Evolutionary conservation across 495 filamentous ascomycete genomes (phyloP).

Genomic region (Halenospora varia): DNA sequence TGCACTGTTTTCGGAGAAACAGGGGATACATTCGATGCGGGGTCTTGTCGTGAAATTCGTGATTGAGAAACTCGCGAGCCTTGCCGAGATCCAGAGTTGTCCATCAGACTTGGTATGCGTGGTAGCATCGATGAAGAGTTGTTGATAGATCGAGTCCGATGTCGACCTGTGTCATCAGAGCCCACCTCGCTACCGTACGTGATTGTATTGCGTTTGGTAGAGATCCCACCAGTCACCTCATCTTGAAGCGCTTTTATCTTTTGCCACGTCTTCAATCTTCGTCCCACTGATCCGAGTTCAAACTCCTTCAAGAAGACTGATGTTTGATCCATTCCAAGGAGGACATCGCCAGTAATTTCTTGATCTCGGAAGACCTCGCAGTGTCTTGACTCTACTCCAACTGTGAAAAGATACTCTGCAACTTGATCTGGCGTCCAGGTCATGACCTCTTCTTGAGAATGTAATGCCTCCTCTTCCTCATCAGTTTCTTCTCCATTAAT

Average conservation of each 20-base stretch:
- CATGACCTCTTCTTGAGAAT: constrained; percentile 61
- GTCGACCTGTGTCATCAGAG: constrained; percentile 36
- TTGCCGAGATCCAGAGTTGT: constrained; percentile 30
- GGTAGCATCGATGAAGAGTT: constrained; percentile 51
- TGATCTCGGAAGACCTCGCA: constrained; percentile 94
- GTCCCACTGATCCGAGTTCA: constrained; percentile 85
- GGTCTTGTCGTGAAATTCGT: constrained; percentile 10
- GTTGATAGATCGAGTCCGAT: constrained; percentile 36
- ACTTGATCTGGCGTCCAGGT: constrained; percentile 75
- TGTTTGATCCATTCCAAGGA: constrained; percentile 91
- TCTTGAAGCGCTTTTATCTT: constrained; percentile 87
- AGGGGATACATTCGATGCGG: constrained; percentile 8
- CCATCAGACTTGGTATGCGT: constrained; percentile 54
- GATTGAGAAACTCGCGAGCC: constrained; percentile 16
- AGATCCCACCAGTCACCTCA: constrained; percentile 53
- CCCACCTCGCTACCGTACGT: constrained; percentile 49
- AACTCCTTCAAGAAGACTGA: constrained; percentile 93
- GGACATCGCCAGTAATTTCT: constrained; percentile 90
- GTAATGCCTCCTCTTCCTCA: constrained; percentile 59
- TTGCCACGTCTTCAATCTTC: constrained; percentile 90
- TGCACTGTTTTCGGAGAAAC: constrained; percentile 12
- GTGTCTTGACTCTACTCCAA: constrained; percentile 76
- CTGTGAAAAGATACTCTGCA: constrained; percentile 75
- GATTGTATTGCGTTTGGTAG: constrained; percentile 41
- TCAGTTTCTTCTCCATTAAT: constrained; percentile 87